Conservation (phyloP, 169 alveolate genomes). For the Plasmodium vinckei region DNA sequence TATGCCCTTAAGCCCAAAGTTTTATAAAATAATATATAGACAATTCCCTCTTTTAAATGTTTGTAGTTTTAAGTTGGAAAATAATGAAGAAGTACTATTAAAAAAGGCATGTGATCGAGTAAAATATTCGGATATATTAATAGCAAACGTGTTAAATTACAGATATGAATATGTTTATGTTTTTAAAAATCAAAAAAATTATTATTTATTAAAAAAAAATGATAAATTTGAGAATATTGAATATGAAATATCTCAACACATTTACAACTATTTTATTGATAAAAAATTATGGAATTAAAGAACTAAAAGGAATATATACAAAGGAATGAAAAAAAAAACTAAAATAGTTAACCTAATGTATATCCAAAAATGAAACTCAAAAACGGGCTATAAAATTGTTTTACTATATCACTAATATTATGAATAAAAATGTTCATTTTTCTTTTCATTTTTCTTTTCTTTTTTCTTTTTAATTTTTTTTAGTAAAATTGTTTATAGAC, state of each 20-base stretch:
- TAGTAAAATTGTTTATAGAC: too few relatives aligned
- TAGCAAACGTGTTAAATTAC: slow-evolving; percentile 18
- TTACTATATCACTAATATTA: too few relatives aligned
- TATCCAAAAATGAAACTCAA: too few relatives aligned
- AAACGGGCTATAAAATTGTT: too few relatives aligned
- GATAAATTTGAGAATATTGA: slow-evolving; percentile 13
- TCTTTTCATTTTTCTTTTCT: too few relatives aligned
- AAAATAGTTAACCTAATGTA: too few relatives aligned
- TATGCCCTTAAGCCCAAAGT: slow-evolving; percentile 39
- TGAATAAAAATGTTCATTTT: too few relatives aligned
- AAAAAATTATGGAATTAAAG: not conserved
- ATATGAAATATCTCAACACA: slow-evolving; percentile 15
- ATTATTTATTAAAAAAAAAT: slow-evolving; percentile 1
- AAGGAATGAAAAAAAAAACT: too few relatives aligned
- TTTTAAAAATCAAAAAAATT: slow-evolving; percentile 13
- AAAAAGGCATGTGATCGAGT: slow-evolving; percentile 30
- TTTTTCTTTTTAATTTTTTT: too few relatives aligned
- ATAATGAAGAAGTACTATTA: slow-evolving; percentile 6
- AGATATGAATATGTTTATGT: slow-evolving; percentile 29
- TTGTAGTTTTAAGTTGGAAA: slow-evolving; percentile 56
- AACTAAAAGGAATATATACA: too few relatives aligned
- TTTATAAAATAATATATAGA: slow-evolving; percentile 21
- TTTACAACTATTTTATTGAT: slow-evolving; percentile 11
- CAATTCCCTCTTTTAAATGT: slow-evolving; percentile 23
- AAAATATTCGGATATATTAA: slow-evolving; percentile 30